These are phyloP conservation scores for Pelargonium nanum DNA, from an alignment of 345 rosid genomes.

Conservation along the genomic window DNA sequence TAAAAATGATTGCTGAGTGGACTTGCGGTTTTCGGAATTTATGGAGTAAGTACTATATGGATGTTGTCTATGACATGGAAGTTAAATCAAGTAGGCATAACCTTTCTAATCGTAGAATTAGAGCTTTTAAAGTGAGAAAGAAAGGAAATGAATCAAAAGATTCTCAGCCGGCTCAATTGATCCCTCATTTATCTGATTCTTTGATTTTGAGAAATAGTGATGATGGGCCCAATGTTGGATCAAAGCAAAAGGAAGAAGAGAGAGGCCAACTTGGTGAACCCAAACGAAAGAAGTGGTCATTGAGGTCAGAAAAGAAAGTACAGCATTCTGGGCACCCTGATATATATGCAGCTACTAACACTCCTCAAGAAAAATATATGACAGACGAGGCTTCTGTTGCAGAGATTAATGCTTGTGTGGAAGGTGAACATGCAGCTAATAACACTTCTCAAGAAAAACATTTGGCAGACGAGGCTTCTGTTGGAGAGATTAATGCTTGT, in stretches of 20 bases:
- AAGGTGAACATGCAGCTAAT: not conserved
- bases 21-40: slow-evolving; percentile 21
- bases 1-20: slow-evolving; percentile 35
- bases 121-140: slow-evolving; percentile 11
- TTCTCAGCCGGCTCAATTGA: slow-evolving; percentile 5
- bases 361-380: not conserved
- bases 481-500: not conserved
- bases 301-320: not conserved
- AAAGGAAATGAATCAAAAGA: slow-evolving; percentile 9
- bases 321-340: not conserved
- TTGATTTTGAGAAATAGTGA: slow-evolving; percentile 1
- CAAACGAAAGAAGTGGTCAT: not conserved
- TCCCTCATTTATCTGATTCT: slow-evolving; percentile 10
- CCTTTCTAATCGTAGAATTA: slow-evolving; percentile 13
- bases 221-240: not conserved
- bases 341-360: not conserved
- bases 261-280: not conserved
- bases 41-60: slow-evolving; percentile 27
- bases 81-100: slow-evolving; percentile 10
- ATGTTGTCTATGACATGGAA: slow-evolving; percentile 17
- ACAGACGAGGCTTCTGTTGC: not conserved
- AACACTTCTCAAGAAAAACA: not conserved
- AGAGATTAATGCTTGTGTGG: not conserved
- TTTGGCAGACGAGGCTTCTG: not conserved
- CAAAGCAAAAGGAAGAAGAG: not conserved